These are phyloP conservation scores for Colletotrichum spaethianum DNA, from an alignment of 2,329 filamentous ascomycete species.

Conservation along the genomic window DNA sequence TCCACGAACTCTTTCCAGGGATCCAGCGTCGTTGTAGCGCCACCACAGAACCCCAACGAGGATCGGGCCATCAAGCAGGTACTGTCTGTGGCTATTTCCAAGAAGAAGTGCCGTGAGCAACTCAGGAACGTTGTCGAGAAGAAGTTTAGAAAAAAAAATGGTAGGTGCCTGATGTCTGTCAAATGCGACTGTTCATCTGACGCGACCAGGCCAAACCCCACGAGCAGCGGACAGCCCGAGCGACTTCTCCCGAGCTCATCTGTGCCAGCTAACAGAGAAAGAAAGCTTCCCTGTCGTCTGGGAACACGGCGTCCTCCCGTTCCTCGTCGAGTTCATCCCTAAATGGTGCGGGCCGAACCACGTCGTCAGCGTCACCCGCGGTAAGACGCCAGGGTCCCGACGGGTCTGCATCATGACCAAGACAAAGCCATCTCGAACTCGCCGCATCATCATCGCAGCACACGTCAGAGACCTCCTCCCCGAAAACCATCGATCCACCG, in stretches of 20 bases:
- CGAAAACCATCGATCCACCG: constrained; percentile 46
- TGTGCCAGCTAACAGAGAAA: constrained; percentile 50
- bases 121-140: constrained; percentile 53
- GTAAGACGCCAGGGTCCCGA: constrained; percentile 51
- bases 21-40: background rate
- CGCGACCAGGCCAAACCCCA: constrained; percentile 44
- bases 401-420: constrained; percentile 59
- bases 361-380: constrained; percentile 56
- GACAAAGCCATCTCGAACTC: constrained; percentile 51
- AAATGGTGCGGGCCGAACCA: constrained; percentile 58
- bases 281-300: constrained; percentile 58
- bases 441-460: constrained; percentile 55
- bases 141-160: constrained; percentile 48
- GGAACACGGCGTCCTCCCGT: constrained; percentile 60
- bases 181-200: background rate
- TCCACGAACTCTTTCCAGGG: background rate
- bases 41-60: constrained; percentile 28
- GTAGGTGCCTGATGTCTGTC: constrained; percentile 32
- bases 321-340: constrained; percentile 58
- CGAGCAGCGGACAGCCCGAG: constrained; percentile 52
- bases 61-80: constrained; percentile 44
- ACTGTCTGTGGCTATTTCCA: constrained; percentile 50
- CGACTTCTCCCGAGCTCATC: constrained; percentile 46
- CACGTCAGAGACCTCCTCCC: constrained; percentile 60
- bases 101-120: constrained; percentile 54